Percentiles rank a stretch among this genome's conserved stretches.
These are phyloP conservation scores for Stephania cephalantha DNA, from an alignment of 164 flowering plant species.

Conservation along the genomic window DNA sequence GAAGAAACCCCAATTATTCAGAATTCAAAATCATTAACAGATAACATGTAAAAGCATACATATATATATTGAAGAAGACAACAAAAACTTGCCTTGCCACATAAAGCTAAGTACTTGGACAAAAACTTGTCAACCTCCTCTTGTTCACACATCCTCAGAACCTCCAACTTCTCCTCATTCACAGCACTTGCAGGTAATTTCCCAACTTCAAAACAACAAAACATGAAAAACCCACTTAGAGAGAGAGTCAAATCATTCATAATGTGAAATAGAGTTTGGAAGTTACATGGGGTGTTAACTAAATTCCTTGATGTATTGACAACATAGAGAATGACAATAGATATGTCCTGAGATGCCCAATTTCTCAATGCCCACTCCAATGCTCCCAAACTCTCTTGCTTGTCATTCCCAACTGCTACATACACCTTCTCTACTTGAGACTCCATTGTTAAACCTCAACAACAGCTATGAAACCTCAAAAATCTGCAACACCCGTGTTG, in stretches of 20 bases:
- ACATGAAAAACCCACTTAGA: background rate
- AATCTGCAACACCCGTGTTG: too few species aligned
- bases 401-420: conserved; percentile 49
- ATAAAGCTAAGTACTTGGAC: conserved; percentile 35
- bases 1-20: background rate
- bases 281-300: conserved; percentile 40
- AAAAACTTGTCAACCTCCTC: conserved; percentile 39
- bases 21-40: too few species aligned
- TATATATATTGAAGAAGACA: background rate
- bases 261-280: background rate
- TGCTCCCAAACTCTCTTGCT: conserved; percentile 45
- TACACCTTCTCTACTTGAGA: conserved; percentile 37
- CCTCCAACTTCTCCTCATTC: conserved; percentile 44
- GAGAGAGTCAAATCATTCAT: background rate
- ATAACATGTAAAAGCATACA: background rate
- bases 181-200: conserved; percentile 59
- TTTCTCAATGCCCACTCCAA: conserved; percentile 48
- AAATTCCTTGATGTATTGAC: conserved; percentile 23
- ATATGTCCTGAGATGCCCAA: conserved; percentile 36
- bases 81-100: conserved; percentile 48
- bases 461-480: background rate
- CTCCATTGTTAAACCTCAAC: conserved; percentile 13
- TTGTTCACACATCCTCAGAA: conserved; percentile 36
- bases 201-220: conserved; percentile 36
- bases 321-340: conserved; percentile 44